A percentile compares a stretch with the other conserved stretches of the same genome.
Conservation (phyloP, 2,329 filamentous ascomycete species). For the Fusarium bactridioides region DNA sequence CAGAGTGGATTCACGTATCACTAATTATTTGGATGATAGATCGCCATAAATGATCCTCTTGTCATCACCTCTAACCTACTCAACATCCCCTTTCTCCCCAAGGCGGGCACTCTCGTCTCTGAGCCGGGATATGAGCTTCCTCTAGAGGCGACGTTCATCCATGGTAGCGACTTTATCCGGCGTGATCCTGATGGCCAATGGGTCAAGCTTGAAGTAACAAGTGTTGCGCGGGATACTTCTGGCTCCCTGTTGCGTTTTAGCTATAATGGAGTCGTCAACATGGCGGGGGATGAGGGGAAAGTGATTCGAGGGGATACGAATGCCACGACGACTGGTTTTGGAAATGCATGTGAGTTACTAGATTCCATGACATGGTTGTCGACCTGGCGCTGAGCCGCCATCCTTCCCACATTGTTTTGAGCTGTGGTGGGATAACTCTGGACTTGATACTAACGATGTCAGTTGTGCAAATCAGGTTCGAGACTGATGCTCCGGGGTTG, state of each 20-base stretch:
- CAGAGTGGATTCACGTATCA: background rate
- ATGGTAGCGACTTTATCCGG: constrained; percentile 52
- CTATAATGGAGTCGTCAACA: constrained; percentile 50
- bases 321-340: constrained; percentile 51
- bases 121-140: constrained; percentile 47
- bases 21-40: constrained; percentile 28
- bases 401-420: background rate
- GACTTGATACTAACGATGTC: background rate
- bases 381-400: background rate
- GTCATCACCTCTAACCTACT: constrained; percentile 45
- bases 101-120: constrained; percentile 46
- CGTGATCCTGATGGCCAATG: constrained; percentile 49
- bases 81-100: constrained; percentile 46
- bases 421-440: background rate
- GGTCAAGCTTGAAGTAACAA: constrained; percentile 50
- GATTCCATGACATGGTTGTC: background rate
- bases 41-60: constrained; percentile 47
- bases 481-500: constrained; percentile 48
- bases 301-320: constrained; percentile 46
- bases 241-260: constrained; percentile 48
- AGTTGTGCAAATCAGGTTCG: constrained; percentile 51
- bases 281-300: constrained; percentile 44
- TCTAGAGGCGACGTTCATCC: constrained; percentile 49
- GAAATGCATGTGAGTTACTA: constrained; percentile 48
- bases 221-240: constrained; percentile 44